Evolutionary conservation across 148 eudicot species (phyloP).

Genomic region (Silene uniflora): DNA sequence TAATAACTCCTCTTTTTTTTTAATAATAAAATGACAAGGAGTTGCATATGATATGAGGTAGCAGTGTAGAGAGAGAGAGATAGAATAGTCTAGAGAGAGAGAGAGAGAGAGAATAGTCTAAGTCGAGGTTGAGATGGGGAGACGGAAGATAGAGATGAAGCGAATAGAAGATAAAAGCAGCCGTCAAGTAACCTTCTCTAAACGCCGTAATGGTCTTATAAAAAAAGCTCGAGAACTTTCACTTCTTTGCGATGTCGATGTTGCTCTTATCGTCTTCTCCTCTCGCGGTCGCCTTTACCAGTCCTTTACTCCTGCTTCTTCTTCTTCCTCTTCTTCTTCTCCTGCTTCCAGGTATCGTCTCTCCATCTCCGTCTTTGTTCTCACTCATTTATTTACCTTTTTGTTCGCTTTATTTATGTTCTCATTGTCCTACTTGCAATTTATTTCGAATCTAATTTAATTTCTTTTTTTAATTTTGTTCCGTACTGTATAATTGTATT

Average conservation of each 20-base stretch:
- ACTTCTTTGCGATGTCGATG: slow-evolving; percentile 45
- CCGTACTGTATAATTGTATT: neutral
- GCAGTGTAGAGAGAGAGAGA: neutral
- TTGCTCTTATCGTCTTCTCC: slow-evolving; percentile 42
- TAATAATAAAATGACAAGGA: neutral
- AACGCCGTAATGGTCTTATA: slow-evolving; percentile 42
- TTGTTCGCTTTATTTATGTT: too few species aligned
- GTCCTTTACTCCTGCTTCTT: slow-evolving; percentile 18
- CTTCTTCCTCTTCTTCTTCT: neutral
- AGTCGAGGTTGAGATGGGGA: slow-evolving; percentile 24
- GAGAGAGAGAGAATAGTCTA: neutral
- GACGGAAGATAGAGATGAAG: slow-evolving; percentile 54
- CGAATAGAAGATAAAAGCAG: slow-evolving; percentile 45
- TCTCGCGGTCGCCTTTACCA: slow-evolving; percentile 42
- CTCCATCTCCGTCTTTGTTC: neutral
- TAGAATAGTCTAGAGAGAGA: neutral
- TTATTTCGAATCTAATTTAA: neutral
- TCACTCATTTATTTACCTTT: neutral
- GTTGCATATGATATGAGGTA: neutral
- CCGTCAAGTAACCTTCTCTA: slow-evolving; percentile 50
- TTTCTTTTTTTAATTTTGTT: neutral
- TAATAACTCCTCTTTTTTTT: neutral
- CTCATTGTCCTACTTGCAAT: neutral
- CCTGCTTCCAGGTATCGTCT: neutral
- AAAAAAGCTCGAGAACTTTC: slow-evolving; percentile 47